These are phyloP conservation scores for Adiantum capillusveneris DNA, from an alignment of 75 land plant genomes.

Conservation along the genomic window DNA sequence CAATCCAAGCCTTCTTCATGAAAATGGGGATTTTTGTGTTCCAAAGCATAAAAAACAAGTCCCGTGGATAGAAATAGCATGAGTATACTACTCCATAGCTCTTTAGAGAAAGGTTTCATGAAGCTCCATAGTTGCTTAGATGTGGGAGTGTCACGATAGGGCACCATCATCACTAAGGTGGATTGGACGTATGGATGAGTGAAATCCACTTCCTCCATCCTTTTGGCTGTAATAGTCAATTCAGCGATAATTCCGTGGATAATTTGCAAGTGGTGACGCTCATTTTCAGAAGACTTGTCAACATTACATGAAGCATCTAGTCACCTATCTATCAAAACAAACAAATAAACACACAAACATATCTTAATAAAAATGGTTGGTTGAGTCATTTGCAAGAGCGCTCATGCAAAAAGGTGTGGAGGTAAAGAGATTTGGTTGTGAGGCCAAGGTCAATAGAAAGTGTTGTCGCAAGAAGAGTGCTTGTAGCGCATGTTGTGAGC, in stretches of 20 bases:
- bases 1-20: background rate
- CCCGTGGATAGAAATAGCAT: slow-evolving; percentile 38
- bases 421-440: too few species aligned
- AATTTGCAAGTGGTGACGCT: too few species aligned
- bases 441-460: too few species aligned
- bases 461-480: too few species aligned
- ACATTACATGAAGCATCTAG: too few species aligned
- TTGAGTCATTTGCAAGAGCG: too few species aligned
- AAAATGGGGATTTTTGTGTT: slow-evolving; percentile 9
- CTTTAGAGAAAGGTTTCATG: slow-evolving; percentile 45
- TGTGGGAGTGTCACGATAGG: slow-evolving; percentile 18
- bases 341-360: too few species aligned
- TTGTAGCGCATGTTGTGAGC: too few species aligned
- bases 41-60: slow-evolving; percentile 50
- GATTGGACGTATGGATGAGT: slow-evolving; percentile 66
- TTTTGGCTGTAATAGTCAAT: slow-evolving; percentile 51
- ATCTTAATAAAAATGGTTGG: too few species aligned
- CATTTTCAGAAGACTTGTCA: too few species aligned
- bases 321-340: too few species aligned
- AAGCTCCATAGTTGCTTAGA: slow-evolving; percentile 49
- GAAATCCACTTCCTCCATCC: slow-evolving; percentile 62
- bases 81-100: slow-evolving; percentile 47
- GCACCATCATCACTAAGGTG: slow-evolving; percentile 61
- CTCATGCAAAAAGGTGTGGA: too few species aligned
- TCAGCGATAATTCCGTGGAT: slow-evolving; percentile 73